A percentile compares a stretch with the other conserved stretches of the same genome.
phyloP scores from a whole-genome alignment of 352 stramenopile species.

The Nothophytophthora sp. region DNA sequence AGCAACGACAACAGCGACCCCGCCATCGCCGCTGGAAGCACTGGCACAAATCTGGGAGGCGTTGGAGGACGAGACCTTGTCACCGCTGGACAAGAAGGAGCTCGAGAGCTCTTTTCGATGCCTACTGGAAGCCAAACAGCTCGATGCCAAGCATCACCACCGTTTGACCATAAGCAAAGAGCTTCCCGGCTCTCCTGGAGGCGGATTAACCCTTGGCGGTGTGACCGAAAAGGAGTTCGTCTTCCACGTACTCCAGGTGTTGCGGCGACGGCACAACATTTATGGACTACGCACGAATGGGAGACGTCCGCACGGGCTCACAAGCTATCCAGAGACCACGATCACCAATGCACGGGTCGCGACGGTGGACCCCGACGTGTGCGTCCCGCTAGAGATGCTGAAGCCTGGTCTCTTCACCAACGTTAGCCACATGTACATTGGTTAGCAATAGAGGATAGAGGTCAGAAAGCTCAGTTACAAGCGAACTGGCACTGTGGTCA shows the following conservation, averaged over 20 bases:
- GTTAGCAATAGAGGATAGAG: slow-evolving; percentile 2
- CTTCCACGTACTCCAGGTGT: slow-evolving; percentile 46
- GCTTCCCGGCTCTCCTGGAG: slow-evolving; percentile 10
- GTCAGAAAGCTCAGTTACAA: slow-evolving; percentile 1
- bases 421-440: slow-evolving; percentile 14
- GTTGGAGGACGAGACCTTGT: slow-evolving; percentile 42
- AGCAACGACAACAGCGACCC: slow-evolving; percentile 5
- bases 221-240: slow-evolving; percentile 70
- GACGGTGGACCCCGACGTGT: slow-evolving; percentile 6
- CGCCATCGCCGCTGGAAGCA: slow-evolving; percentile 33
- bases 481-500: slow-evolving; percentile 10
- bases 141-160: slow-evolving; percentile 14
- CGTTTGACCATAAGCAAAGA: slow-evolving; percentile 3
- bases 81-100: slow-evolving; percentile 41
- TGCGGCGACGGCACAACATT: slow-evolving; percentile 41
- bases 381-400: slow-evolving; percentile 31
- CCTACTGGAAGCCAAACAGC: slow-evolving; percentile 37
- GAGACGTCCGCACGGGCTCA: slow-evolving; percentile 10
- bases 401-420: slow-evolving; percentile 33
- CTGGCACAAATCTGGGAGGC: slow-evolving; percentile 33
- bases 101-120: slow-evolving; percentile 33
- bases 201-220: slow-evolving; percentile 27
- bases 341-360: not conserved
- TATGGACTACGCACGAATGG: slow-evolving; percentile 57
- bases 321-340: slow-evolving; percentile 1